Evolutionary conservation across 225 moss, liverwort and hornwort genomes (phyloP).

Genomic region (Pseudisothecium myosuroides): DNA sequence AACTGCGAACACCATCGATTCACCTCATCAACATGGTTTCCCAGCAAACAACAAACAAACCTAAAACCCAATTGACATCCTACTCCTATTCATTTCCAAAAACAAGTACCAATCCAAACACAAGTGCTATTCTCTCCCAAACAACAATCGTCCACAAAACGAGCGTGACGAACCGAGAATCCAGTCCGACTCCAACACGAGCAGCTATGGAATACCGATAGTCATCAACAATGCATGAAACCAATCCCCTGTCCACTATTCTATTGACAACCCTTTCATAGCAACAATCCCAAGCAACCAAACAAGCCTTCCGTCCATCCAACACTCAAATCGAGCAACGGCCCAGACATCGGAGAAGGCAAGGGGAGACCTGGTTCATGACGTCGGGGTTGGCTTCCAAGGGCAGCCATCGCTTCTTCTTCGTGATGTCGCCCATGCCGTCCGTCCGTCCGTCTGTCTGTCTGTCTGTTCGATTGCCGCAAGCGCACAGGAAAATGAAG

Average conservation of each 20-base stretch:
- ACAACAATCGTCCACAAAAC: background rate
- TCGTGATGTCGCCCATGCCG: background rate
- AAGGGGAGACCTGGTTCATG: slow-evolving; percentile 79
- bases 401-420: slow-evolving; percentile 87
- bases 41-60: background rate
- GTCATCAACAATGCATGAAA: background rate
- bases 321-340: background rate
- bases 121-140: background rate
- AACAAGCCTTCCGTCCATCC: background rate
- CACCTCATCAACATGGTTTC: background rate
- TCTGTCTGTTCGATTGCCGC: background rate
- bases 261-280: background rate
- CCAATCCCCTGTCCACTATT: background rate
- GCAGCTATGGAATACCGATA: background rate
- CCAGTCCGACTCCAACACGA: background rate
- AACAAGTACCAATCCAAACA: background rate
- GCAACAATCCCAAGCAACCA: background rate
- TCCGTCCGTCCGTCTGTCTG: background rate
- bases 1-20: slow-evolving; percentile 31
- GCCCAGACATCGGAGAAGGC: background rate
- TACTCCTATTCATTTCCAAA: background rate
- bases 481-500: background rate
- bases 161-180: background rate
- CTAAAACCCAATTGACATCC: background rate
- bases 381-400: slow-evolving; percentile 96